These are phyloP conservation scores for Lipomyces sp. DNA, from an alignment of 805 yeast genomes.

Conservation along the genomic window DNA sequence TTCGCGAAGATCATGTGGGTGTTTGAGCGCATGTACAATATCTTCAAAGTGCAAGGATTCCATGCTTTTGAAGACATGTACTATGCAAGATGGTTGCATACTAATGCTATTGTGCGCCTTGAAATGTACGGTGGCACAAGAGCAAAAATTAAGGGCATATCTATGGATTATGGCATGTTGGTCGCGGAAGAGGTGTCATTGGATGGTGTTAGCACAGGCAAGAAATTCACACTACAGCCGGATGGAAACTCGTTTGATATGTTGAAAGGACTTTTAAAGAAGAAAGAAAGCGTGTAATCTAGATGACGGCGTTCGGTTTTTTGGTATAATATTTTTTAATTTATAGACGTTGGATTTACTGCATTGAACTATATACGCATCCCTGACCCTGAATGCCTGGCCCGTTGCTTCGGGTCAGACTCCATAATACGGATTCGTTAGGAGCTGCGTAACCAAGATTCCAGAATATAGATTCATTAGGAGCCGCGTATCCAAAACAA, in stretches of 20 bases:
- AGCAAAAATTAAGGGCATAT: slow-evolving; percentile 79
- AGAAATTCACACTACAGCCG: slow-evolving; percentile 76
- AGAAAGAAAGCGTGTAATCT: slow-evolving; percentile 47
- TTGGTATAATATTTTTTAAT: background rate
- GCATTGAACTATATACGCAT: too few relatives aligned
- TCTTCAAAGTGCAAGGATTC: slow-evolving; percentile 69
- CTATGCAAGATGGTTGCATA: slow-evolving; percentile 86
- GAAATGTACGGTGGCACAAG: slow-evolving; percentile 56
- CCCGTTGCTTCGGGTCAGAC: background rate
- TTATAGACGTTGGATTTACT: too few relatives aligned
- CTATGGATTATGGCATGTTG: slow-evolving; percentile 81
- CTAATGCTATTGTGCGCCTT: slow-evolving; percentile 72
- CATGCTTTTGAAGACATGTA: slow-evolving; percentile 68
- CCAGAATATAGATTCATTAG: too few relatives aligned
- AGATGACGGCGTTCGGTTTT: background rate
- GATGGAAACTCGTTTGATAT: slow-evolving; percentile 98
- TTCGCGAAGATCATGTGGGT: slow-evolving; percentile 70
- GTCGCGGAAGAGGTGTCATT: slow-evolving; percentile 69
- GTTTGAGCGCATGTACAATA: slow-evolving; percentile 63
- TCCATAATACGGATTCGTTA: too few relatives aligned
- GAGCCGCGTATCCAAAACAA: too few relatives aligned
- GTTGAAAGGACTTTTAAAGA: slow-evolving; percentile 82
- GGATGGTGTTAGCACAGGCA: slow-evolving; percentile 56
- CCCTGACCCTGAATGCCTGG: too few relatives aligned
- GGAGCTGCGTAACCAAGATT: too few relatives aligned